phyloP scores from a whole-genome alignment of 371 early-diverging fungal genomes.

The Mortierella sp. region DNA sequence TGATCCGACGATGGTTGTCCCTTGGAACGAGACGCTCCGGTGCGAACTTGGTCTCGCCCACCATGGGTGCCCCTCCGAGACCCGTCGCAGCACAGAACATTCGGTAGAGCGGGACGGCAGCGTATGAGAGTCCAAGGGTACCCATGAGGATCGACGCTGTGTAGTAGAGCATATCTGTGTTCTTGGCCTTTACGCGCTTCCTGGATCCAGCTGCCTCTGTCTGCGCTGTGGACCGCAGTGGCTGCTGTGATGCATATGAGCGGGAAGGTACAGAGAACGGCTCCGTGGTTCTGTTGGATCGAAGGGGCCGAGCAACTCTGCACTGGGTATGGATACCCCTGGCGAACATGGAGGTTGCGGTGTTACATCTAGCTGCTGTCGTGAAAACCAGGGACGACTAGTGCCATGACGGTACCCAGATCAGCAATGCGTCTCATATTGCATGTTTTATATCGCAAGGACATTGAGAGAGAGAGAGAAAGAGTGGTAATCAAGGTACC shows the following conservation, averaged over 20 bases:
- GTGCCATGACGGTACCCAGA: no score
- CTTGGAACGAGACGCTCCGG: slow-evolving; percentile 72
- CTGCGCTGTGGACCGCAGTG: slow-evolving; percentile 5
- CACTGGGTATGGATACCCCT: no score
- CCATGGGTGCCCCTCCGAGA: slow-evolving; percentile 86
- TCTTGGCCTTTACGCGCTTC: slow-evolving; percentile 32
- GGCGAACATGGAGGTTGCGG: background rate
- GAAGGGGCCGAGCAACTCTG: background rate
- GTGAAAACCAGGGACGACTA: slow-evolving; percentile 3
- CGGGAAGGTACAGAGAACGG: slow-evolving; percentile 6
- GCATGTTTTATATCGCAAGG: no score
- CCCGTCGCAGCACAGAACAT: slow-evolving; percentile 95
- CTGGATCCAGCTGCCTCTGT: slow-evolving; percentile 41
- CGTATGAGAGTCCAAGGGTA: slow-evolving; percentile 92
- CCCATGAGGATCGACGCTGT: slow-evolving; percentile 82
- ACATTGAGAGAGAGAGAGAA: no score
- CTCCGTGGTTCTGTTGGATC: background rate
- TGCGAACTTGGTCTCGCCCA: slow-evolving; percentile 69
- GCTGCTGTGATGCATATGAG: slow-evolving; percentile 6
- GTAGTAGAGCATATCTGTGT: slow-evolving; percentile 65
- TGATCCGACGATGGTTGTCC: slow-evolving; percentile 72
- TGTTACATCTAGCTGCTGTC: background rate
- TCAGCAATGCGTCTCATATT: no score
- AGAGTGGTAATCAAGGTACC: no score
- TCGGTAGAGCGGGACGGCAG: slow-evolving; percentile 96